Base-by-base conservation (phyloP, 2,329 filamentous ascomycete genomes). In the Fusarium equiseti region DNA sequence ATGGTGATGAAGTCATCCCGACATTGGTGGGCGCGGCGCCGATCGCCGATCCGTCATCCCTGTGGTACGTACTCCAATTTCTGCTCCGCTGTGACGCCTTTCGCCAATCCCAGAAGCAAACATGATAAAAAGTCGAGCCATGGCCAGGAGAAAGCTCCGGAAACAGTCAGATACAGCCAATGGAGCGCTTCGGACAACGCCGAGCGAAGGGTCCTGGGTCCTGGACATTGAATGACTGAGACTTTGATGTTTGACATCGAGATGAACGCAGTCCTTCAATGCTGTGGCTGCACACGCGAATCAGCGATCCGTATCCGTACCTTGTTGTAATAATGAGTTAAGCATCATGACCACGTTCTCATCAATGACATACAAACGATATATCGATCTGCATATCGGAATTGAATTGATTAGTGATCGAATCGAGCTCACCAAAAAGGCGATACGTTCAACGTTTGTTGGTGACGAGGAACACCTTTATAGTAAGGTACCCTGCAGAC, bases 401-500 rank as follows among this genome's bases (percentile, higher is more conserved):
- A n/a, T 29, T 26, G 5, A 5, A 45, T 45, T n/a, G 50, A 48
- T 67, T 50, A 67, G 66, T 69, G 66, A 66, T 70, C 49, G 13
- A 43, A 26, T 49, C 2, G 10, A 38, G 8, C 45, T 72, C 52
- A 75, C 42, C 73, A 71, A 27, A 73, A 74, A 11, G 72, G 70
- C 40, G 72, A 56, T 16, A 75, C 70, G 40, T 42, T 53, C 53
- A 71, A 59, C 11, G 65, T 24, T 54, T 59, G 58, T 16, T 73
- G 54, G 13, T 63, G 70, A 27, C 38, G 56, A 18, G 51, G 49
- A 9, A 42, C 26, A 27, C 58, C 50, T 15, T 64, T 69, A 59
- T 76, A 83, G 62, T 81, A 83, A 10, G 62, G 68, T 13, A 70
- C 72, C 22, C 82, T 71, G 59, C 82, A 84, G 2, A 83, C 71